Evolutionary conservation across 2,329 filamentous ascomycete genomes (phyloP).

Genomic region (Blastomyces gilchristii): DNA sequence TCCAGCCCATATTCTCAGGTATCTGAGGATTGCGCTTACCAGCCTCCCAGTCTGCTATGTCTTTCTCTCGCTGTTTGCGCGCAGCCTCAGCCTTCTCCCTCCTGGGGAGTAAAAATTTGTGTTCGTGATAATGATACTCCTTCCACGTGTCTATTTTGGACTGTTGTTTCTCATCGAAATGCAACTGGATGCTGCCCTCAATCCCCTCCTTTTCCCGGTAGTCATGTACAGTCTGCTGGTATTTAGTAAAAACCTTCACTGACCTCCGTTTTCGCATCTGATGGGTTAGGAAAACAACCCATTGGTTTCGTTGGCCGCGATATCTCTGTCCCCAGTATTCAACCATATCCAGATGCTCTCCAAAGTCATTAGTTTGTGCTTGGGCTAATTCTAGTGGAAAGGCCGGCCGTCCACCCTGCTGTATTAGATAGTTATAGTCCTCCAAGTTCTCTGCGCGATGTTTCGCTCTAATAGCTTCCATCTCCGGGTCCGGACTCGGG

Average conservation of each 20-base stretch:
- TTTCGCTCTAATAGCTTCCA: background rate
- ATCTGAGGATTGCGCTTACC: background rate
- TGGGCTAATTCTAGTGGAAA: background rate
- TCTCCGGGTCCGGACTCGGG: conserved; percentile 1
- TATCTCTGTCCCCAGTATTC: background rate
- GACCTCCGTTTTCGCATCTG: background rate
- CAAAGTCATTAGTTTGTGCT: background rate
- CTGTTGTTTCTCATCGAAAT: conserved; percentile 7
- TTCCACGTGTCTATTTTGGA: conserved; percentile 10
- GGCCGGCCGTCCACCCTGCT: background rate
- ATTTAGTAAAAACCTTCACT: background rate
- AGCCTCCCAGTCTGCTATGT: background rate
- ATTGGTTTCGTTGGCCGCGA: background rate
- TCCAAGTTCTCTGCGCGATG: background rate
- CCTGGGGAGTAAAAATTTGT: background rate
- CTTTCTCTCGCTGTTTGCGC: background rate
- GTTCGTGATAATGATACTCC: conserved; percentile 8
- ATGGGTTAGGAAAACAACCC: background rate
- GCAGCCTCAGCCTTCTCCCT: background rate
- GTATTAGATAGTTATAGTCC: background rate
- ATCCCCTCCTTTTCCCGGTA: conserved; percentile 8
- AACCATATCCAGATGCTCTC: background rate
- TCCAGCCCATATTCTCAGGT: background rate
- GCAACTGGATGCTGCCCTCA: conserved; percentile 6
- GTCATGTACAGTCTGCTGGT: conserved; percentile 2